These are phyloP conservation scores for Colletotrichum sp. DNA, from an alignment of 2,329 filamentous ascomycete genomes.

Conservation along the genomic window DNA sequence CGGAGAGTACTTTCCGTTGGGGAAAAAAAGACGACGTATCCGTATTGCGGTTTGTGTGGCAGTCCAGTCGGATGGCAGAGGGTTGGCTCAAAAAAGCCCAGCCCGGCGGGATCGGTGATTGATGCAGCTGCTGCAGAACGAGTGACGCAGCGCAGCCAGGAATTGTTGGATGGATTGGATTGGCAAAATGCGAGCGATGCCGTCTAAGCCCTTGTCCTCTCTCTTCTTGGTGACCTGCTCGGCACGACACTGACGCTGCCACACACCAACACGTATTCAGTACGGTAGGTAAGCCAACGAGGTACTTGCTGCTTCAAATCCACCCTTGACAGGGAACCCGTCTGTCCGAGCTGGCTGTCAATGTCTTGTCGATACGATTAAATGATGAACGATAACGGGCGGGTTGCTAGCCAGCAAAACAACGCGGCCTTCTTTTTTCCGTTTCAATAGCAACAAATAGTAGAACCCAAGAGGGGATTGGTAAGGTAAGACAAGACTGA, in stretches of 20 bases:
- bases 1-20: constrained; percentile 12
- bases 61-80: not conserved
- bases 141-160: constrained; percentile 10
- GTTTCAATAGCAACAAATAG: not conserved
- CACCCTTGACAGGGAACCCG: not conserved
- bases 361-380: not conserved
- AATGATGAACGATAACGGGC: not conserved
- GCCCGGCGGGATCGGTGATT: constrained; percentile 2
- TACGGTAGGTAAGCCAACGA: not conserved
- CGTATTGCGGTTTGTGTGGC: not conserved
- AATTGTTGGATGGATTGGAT: not conserved
- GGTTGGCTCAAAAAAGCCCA: not conserved
- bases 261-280: not conserved
- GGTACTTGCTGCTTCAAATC: not conserved
- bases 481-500: not conserved
- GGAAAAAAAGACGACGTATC: not conserved
- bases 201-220: constrained; percentile 15
- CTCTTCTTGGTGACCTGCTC: not conserved
- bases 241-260: not conserved
- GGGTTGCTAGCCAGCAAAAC: not conserved
- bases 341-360: not conserved
- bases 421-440: not conserved
- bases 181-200: constrained; percentile 9
- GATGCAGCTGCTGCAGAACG: constrained; percentile 12
- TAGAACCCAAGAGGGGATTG: not conserved